phyloP scores from a whole-genome alignment of 257 asterid genomes.

The Mentha longifolia region DNA sequence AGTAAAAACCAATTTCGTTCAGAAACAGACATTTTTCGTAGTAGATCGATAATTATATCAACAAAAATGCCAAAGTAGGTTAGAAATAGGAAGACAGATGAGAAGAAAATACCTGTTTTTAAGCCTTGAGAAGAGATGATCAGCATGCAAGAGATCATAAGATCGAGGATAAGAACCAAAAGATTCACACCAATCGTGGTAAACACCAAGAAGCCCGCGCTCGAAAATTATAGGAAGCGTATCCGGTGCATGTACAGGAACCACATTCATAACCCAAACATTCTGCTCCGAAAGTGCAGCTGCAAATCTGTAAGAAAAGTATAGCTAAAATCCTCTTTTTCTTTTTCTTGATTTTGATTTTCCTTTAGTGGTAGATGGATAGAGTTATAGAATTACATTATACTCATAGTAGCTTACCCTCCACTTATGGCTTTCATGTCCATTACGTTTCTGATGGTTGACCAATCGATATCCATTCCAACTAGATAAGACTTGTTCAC shows the following conservation, averaged over 20 bases:
- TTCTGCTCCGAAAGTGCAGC: conserved; percentile 79
- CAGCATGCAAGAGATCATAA: conserved; percentile 92
- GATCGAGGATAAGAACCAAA: conserved; percentile 94
- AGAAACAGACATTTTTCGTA: background rate
- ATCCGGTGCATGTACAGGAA: conserved; percentile 83
- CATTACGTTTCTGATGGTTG: conserved; percentile 74
- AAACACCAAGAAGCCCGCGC: conserved; percentile 85
- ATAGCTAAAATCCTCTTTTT: conserved; percentile 1
- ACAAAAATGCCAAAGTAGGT: background rate
- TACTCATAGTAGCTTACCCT: conserved; percentile 63
- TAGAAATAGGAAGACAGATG: background rate
- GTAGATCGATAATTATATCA: background rate
- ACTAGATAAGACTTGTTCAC: conserved; percentile 76
- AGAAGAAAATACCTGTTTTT: conserved; percentile 64
- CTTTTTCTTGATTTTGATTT: no score
- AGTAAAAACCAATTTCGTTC: background rate
- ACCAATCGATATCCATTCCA: conserved; percentile 92
- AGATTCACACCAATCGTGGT: conserved; percentile 98
- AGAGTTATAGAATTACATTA: background rate
- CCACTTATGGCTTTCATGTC: conserved; percentile 97
- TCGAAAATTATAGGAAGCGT: conserved; percentile 90
- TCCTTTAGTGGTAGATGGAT: background rate
- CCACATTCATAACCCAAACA: conserved; percentile 95
- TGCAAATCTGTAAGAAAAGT: conserved; percentile 68
- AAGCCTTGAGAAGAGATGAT: conserved; percentile 97